Evolutionary conservation across 768 basidiomycete genomes (phyloP), one percentile per base, ranked within the genome.

Genomic region (Candolleomyces eurysporus): DNA sequence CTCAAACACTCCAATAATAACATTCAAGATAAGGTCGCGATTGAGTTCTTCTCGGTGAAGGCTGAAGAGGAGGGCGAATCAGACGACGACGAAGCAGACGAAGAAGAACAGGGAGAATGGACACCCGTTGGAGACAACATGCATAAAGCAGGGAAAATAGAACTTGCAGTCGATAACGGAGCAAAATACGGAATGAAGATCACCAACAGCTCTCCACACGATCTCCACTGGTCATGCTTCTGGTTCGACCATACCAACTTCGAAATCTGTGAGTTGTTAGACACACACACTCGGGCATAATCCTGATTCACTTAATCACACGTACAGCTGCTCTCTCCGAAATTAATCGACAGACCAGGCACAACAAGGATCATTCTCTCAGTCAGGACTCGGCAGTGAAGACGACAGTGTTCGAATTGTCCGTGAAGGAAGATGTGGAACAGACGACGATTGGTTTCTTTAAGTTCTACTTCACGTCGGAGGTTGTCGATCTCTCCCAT

Each of bases 381-480:
- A 63, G 64, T 7, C 57, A 69, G 1, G 59, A 64, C 22, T 66
- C 66, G 30, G 50, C 68, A 64, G 59, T 71, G 16, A 66, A 74
- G 2, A 72, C 61, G 79, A 78, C 0, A 63, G 72, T 8, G 71
- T 73, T 70, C 65, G 39, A 60, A 5, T 81, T 30, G 57, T 81
- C 14, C 64, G 65, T 6, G 59, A 70, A 1, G 70, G 67, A 26
- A 26, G 26, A 26, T 2, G 68, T 78, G 48, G 61, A 67, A 3
- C 53, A 26, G 26, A 26, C 72, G 21, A 78, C 81, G 50, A 69
- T 81, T 4, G 77, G 79, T 5, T 78, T 76, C 57, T 70, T 82
- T 53, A 80, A 79, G 59, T 63, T 82, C 9, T 67, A 21, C 63
- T 73, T n/a, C 65, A 65, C 8, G 58, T 68, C 0, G 5, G 45